Percentiles rank a stretch among this genome's conserved stretches.
These are phyloP conservation scores for Globisporangium cederbergense DNA, from an alignment of 352 stramenopile species.

Conservation along the genomic window DNA sequence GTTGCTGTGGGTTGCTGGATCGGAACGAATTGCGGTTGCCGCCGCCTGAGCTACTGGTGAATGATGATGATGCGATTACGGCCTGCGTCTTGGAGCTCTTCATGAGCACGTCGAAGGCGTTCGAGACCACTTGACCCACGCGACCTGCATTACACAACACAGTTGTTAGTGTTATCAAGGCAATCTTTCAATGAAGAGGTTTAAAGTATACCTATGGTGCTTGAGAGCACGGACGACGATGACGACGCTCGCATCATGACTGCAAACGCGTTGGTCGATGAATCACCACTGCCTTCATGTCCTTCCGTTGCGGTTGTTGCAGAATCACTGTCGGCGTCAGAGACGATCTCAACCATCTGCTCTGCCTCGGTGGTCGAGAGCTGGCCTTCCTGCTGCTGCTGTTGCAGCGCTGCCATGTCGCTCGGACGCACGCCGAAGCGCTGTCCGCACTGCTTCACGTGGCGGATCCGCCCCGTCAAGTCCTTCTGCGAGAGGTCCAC, in stretches of 20 bases:
- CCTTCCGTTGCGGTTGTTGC: background rate
- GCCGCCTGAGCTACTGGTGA: slow-evolving; percentile 9
- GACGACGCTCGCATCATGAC: slow-evolving; percentile 52
- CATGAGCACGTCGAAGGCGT: slow-evolving; percentile 84
- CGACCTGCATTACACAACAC: slow-evolving; percentile 1
- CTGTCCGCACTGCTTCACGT: slow-evolving; percentile 75
- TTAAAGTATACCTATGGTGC: slow-evolving; percentile 11
- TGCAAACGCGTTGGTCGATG: slow-evolving; percentile 38
- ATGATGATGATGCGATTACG: slow-evolving; percentile 21
- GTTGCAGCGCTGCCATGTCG: slow-evolving; percentile 35
- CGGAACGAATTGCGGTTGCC: background rate
- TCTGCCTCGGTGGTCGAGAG: background rate
- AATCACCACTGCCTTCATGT: background rate
- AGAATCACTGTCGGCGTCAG: slow-evolving; percentile 5
- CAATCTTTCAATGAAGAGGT: too few relatives aligned
- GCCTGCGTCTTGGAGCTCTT: slow-evolving; percentile 64
- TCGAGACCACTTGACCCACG: slow-evolving; percentile 26
- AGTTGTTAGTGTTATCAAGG: too few relatives aligned
- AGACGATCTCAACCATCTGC: background rate
- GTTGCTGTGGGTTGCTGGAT: background rate
- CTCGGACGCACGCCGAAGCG: slow-evolving; percentile 58
- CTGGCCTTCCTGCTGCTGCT: slow-evolving; percentile 5
- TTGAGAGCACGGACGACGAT: background rate
- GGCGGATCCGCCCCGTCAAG: slow-evolving; percentile 52
- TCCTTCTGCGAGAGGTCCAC: slow-evolving; percentile 35